These are phyloP conservation scores for Trifolium pratense DNA, from an alignment of 306 rosid species.

Conservation along the genomic window DNA sequence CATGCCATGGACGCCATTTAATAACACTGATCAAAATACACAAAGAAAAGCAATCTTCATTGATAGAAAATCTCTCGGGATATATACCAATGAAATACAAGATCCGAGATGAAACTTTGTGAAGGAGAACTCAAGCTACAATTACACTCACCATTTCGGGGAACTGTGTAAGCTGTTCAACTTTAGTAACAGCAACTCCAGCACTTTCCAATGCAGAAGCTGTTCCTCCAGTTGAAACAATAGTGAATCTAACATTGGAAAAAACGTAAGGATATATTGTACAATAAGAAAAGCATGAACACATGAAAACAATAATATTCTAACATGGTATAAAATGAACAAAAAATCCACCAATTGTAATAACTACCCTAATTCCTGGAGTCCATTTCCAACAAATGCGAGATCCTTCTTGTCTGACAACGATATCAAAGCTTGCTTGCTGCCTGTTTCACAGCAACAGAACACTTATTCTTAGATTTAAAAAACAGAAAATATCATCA, in stretches of 20 bases:
- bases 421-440: slow-evolving; percentile 82
- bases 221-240: slow-evolving; percentile 98
- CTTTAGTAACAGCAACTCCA: slow-evolving; percentile 85
- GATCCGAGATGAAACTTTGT: background rate
- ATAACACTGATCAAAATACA: background rate
- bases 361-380: slow-evolving; percentile 79
- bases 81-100: background rate
- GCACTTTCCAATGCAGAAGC: slow-evolving; percentile 78
- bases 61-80: background rate
- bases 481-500: slow-evolving; percentile 15
- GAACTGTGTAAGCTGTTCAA: slow-evolving; percentile 82
- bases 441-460: slow-evolving; percentile 53
- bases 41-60: background rate
- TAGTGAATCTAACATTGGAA: slow-evolving; percentile 58
- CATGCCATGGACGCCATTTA: background rate
- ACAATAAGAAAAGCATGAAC: background rate
- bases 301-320: background rate
- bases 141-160: slow-evolving; percentile 82
- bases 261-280: background rate
- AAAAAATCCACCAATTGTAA: background rate
- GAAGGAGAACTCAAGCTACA: slow-evolving; percentile 18
- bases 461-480: slow-evolving; percentile 15
- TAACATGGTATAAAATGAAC: slow-evolving; percentile 2
- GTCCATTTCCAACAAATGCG: slow-evolving; percentile 75
- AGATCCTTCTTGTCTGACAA: slow-evolving; percentile 90